Percentiles rank a stretch among this genome's conserved stretches.
Conservation (phyloP, 768 basidiomycete species). For the Lactarius pseudohatsudake region DNA sequence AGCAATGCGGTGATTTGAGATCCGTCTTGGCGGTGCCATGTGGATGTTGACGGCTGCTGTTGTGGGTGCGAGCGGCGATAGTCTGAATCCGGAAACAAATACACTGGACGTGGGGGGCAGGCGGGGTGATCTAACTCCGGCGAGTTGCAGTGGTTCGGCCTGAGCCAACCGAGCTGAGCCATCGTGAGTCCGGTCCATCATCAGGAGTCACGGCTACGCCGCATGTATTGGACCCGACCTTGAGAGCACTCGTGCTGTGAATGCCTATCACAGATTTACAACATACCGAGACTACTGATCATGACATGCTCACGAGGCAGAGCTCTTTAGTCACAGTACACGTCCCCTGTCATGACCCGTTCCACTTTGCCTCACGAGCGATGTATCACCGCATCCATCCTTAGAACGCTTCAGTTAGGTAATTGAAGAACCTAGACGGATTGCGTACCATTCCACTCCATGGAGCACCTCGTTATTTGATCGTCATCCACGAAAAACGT, state of each 20-base stretch:
- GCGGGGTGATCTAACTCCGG: background rate
- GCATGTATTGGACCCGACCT: background rate
- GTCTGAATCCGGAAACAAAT: background rate
- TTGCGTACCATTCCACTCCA: too few species aligned
- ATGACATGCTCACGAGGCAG: background rate
- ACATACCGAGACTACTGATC: constrained; percentile 60
- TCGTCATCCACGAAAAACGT: too few species aligned
- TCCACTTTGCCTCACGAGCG: constrained; percentile 63
- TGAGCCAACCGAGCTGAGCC: too few species aligned
- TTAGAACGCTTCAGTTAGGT: constrained; percentile 34
- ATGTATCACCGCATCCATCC: constrained; percentile 82
- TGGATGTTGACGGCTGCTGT: background rate
- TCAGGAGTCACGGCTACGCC: background rate
- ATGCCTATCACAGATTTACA: constrained; percentile 43
- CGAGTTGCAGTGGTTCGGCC: background rate
- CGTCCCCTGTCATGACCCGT: constrained; percentile 40
- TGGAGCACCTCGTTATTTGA: too few species aligned
- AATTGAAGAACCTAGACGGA: background rate
- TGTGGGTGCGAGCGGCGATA: background rate
- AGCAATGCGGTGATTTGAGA: background rate
- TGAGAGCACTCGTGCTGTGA: background rate
- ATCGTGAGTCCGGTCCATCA: background rate
- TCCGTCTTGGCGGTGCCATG: background rate
- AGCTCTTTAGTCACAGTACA: constrained; percentile 46
- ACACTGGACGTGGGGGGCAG: background rate